Percentiles rank a stretch among this genome's conserved stretches.
Conservation (phyloP, 208 protist species). For the Novymonas esmeraldas region DNA sequence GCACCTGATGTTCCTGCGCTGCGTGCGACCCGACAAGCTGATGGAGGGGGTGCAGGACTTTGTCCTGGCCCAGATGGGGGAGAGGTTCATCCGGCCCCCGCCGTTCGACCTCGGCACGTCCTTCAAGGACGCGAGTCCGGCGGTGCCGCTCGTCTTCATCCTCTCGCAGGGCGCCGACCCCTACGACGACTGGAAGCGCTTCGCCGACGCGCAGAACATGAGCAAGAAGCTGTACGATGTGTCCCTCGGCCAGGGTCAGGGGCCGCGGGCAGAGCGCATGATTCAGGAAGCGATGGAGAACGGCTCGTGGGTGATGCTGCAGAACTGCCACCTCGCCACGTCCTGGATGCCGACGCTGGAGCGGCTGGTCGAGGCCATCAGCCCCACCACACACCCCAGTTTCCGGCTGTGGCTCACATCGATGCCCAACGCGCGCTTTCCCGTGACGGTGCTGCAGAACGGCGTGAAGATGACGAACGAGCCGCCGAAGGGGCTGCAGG, state of each 20-base stretch:
- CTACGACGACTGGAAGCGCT: constrained; percentile 95
- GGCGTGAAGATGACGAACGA: constrained; percentile 99
- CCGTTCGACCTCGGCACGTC: constrained; percentile 96
- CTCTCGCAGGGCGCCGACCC: constrained; percentile 98
- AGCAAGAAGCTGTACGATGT: constrained; percentile 95
- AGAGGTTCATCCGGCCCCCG: constrained; percentile 96
- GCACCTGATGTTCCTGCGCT: constrained; percentile 95
- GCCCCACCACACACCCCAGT: constrained; percentile 87
- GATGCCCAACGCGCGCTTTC: constrained; percentile 97
- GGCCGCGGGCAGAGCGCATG: constrained; percentile 95
- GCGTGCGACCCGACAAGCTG: constrained; percentile 97
- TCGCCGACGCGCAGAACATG: constrained; percentile 97
- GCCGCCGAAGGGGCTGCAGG: constrained; percentile 97
- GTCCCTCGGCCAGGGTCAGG: constrained; percentile 98
- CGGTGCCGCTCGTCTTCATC: constrained; percentile 97
- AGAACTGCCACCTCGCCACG: constrained; percentile 98
- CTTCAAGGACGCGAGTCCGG: constrained; percentile 94
- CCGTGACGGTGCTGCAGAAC: constrained; percentile 98
- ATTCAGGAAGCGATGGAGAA: constrained; percentile 94
- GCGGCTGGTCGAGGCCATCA: constrained; percentile 94
- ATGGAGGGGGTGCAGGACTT: constrained; percentile 96
- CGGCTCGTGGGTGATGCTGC: constrained; percentile 96
- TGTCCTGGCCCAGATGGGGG: constrained; percentile 90
- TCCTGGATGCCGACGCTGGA: constrained; percentile 99
- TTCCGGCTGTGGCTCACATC: constrained; percentile 99